These are phyloP conservation scores for Bonia amplexicaulis DNA, from an alignment of 176 grass and related monocot species.

Conservation along the genomic window DNA sequence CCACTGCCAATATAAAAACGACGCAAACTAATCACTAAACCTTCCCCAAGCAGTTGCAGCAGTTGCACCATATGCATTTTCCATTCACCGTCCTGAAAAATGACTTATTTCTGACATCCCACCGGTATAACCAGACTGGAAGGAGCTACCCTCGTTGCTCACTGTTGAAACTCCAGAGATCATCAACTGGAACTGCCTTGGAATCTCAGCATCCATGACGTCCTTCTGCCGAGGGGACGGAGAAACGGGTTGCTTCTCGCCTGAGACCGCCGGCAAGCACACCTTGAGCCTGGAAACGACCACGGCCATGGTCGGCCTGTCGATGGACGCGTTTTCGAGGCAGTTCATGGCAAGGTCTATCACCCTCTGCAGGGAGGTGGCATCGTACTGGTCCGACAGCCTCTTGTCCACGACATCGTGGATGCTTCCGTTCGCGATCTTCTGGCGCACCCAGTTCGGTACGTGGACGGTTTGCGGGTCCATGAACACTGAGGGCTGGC, in stretches of 20 bases:
- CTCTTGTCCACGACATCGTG: not conserved
- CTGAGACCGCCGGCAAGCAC: not conserved
- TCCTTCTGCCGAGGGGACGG: not conserved
- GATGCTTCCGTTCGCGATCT: not conserved
- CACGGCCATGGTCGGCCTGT: constrained; percentile 10
- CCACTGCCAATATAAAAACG: too few species aligned
- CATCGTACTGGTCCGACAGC: not conserved
- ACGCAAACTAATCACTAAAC: too few species aligned
- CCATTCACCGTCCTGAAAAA: not conserved
- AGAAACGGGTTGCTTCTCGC: not conserved
- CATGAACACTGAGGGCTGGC: not conserved
- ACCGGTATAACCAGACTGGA: not conserved
- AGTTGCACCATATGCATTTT: not conserved
- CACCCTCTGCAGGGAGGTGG: not conserved
- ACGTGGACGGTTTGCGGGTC: not conserved
- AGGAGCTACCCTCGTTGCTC: not conserved
- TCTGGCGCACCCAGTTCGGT: constrained; percentile 16
- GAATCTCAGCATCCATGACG: not conserved
- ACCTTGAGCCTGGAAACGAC: constrained; percentile 15
- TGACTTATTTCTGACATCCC: not conserved
- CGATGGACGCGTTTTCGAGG: not conserved
- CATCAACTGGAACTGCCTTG: not conserved
- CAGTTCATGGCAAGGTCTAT: constrained; percentile 18
- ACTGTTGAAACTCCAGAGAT: not conserved
- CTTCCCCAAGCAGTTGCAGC: not conserved